phyloP scores from a whole-genome alignment of 805 yeast species.

The Wickerhamiella sorbophila region DNA sequence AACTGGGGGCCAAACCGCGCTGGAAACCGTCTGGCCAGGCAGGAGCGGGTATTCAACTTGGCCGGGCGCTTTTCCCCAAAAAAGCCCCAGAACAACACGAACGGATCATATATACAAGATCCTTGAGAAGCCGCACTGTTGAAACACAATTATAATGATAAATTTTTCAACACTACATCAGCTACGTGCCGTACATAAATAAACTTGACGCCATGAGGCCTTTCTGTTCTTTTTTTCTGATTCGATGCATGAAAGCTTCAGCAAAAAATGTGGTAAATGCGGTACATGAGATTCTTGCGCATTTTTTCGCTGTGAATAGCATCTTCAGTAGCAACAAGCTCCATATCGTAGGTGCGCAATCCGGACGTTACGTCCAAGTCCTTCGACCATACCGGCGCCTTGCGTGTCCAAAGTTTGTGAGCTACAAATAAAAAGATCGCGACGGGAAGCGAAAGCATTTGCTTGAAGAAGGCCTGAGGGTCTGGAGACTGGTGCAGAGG shows the following conservation, averaged over 20 bases:
- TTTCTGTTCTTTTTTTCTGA: background rate
- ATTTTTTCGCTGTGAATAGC: slow-evolving; percentile 8
- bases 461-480: slow-evolving; percentile 35
- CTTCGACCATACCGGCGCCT: background rate
- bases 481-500: slow-evolving; percentile 37
- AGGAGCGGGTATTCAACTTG: background rate
- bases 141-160: background rate
- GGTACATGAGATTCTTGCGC: background rate
- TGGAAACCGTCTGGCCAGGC: slow-evolving; percentile 1
- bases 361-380: background rate
- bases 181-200: slow-evolving; percentile 23
- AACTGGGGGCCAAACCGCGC: background rate
- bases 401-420: slow-evolving; percentile 9
- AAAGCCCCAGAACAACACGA: background rate
- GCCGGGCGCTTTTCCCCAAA: background rate
- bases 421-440: slow-evolving; percentile 10
- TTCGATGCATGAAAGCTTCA: background rate
- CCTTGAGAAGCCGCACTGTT: background rate
- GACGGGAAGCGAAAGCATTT: slow-evolving; percentile 36
- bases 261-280: background rate
- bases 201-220: background rate
- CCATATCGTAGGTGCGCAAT: slow-evolving; percentile 8
- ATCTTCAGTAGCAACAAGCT: slow-evolving; percentile 10
- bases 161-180: slow-evolving; percentile 22
- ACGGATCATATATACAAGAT: background rate